phyloP scores from a whole-genome alignment of 768 basidiomycete genomes.

The Lentinula raphanica region DNA sequence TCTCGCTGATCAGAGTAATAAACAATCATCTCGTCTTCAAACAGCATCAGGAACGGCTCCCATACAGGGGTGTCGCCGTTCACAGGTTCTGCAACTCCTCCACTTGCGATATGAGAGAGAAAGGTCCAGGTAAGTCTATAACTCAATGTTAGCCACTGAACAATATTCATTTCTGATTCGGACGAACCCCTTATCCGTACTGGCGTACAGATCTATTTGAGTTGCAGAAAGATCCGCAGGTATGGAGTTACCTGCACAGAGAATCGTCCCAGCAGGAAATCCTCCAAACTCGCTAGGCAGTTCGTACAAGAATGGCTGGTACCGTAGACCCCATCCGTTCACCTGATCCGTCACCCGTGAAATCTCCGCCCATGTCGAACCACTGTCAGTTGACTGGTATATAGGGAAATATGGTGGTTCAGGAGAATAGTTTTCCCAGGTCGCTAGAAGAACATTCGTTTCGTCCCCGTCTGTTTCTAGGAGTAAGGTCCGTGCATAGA shows the following conservation, averaged over 20 bases:
- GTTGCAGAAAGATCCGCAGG: conserved; percentile 13
- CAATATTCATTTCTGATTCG: background rate
- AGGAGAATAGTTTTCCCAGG: conserved; percentile 17
- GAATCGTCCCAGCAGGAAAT: conserved; percentile 11
- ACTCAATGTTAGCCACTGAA: background rate
- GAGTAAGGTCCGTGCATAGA: conserved; percentile 16
- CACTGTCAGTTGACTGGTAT: conserved; percentile 12
- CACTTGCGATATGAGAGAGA: conserved; percentile 14
- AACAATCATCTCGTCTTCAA: conserved; percentile 13
- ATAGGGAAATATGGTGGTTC: conserved; percentile 17
- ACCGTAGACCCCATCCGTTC: conserved; percentile 17
- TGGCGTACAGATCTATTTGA: conserved; percentile 17
- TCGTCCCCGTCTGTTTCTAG: conserved; percentile 12
- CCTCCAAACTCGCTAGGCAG: background rate
- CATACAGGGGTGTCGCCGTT: conserved; percentile 18
- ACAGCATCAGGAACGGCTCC: conserved; percentile 17
- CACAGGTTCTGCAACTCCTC: conserved; percentile 12
- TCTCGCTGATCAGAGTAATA: conserved; percentile 19
- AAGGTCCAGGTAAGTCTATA: background rate
- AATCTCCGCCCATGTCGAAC: conserved; percentile 13
- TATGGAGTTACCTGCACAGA: conserved; percentile 17
- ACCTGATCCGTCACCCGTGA: conserved; percentile 14
- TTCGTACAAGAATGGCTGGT: conserved; percentile 16
- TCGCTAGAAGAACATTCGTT: conserved; percentile 16
- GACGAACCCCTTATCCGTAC: conserved; percentile 12